Evolutionary conservation across 768 basidiomycete species (phyloP).

Genomic region (Gymnopilus junonius): DNA sequence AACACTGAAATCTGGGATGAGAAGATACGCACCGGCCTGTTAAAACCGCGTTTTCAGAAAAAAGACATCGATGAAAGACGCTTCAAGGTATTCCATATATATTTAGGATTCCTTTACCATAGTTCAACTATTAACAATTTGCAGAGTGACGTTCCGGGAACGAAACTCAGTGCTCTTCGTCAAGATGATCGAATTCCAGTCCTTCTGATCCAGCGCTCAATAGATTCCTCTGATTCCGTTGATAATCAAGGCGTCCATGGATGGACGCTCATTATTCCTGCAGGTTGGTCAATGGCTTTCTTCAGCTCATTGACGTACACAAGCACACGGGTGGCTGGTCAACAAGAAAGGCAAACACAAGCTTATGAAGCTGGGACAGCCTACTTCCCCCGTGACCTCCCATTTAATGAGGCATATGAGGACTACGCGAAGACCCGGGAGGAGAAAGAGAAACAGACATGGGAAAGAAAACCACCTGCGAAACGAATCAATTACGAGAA

Average conservation of each 20-base stretch:
- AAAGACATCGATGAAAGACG: conserved; percentile 86
- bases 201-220: conserved; percentile 79
- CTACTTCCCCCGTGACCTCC: conserved; percentile 86
- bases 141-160: conserved; percentile 82
- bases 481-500: conserved; percentile 78
- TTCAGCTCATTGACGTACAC: conserved; percentile 82
- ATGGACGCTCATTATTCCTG: conserved; percentile 86
- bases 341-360: conserved; percentile 82
- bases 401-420: conserved; percentile 58
- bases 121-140: background rate
- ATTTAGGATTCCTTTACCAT: background rate
- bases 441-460: conserved; percentile 57
- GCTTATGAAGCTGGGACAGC: conserved; percentile 77
- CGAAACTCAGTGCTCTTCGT: conserved; percentile 60
- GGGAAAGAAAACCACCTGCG: conserved; percentile 85
- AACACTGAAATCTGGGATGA: conserved; percentile 79
- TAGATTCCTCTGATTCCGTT: conserved; percentile 42
- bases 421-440: conserved; percentile 52
- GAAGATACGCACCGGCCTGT: conserved; percentile 49
- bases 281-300: conserved; percentile 93
- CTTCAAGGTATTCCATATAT: conserved; percentile 54
- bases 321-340: conserved; percentile 83
- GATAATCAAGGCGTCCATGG: conserved; percentile 66
- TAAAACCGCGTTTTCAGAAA: conserved; percentile 74
- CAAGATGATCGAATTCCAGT: conserved; percentile 87